Percentiles rank a stretch among this genome's conserved stretches.
These are phyloP conservation scores for Trichophyton rubrum DNA, from an alignment of 2,329 filamentous ascomycete genomes.

Conservation along the genomic window DNA sequence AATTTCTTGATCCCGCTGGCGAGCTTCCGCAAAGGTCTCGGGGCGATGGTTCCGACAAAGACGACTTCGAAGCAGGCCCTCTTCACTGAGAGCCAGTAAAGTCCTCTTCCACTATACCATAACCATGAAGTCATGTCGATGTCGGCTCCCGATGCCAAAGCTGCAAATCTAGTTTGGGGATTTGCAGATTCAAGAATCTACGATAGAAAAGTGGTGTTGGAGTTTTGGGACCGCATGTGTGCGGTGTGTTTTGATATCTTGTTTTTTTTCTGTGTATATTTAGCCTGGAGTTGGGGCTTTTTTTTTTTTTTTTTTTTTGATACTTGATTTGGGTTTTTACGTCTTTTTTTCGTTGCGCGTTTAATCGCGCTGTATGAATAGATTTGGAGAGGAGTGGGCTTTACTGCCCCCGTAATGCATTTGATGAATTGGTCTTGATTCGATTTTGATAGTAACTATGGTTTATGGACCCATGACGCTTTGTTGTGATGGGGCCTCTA, in stretches of 20 bases:
- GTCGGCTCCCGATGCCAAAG: not conserved
- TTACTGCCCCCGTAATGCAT: not conserved
- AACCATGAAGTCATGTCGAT: not conserved
- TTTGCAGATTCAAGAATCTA: not conserved
- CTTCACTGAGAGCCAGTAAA: not conserved
- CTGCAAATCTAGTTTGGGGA: not conserved
- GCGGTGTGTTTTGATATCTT: not conserved
- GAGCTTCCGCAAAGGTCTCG: not conserved
- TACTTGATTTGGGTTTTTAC: not conserved
- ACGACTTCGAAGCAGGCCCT: not conserved
- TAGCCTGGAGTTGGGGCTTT: constrained; percentile 1
- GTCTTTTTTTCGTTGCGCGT: not conserved
- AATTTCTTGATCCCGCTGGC: not conserved
- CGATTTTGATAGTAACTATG: not conserved
- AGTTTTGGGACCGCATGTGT: not conserved
- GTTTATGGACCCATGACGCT: not conserved
- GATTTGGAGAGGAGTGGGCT: not conserved
- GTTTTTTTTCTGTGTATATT: not conserved
- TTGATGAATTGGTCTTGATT: not conserved
- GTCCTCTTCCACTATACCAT: not conserved
- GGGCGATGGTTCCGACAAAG: not conserved
- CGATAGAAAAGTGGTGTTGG: not conserved
- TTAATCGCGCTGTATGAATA: not conserved
- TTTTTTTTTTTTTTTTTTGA: not conserved
- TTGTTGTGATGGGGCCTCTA: not conserved